phyloP scores from a whole-genome alignment of 2,329 filamentous ascomycete species.

The Metarhizium rileyi region DNA sequence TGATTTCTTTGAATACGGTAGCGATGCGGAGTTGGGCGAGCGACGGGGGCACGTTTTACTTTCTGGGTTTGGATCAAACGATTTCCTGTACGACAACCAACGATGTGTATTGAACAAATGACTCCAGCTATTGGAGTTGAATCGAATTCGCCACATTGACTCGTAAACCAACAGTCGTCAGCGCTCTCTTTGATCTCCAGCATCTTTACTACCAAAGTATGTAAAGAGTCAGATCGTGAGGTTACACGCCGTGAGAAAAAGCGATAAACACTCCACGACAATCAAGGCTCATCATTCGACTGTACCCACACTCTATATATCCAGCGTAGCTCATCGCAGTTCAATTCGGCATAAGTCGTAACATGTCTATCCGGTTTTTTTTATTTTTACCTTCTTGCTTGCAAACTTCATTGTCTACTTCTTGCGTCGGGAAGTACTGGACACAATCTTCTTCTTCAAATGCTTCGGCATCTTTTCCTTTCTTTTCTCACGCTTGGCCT shows the following conservation, averaged over 20 bases:
- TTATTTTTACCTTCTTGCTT: conserved; percentile 6
- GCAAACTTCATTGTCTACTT: conserved; percentile 33
- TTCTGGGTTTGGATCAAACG: background rate
- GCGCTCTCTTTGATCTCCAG: conserved; percentile 50
- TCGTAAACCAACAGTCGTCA: conserved; percentile 17
- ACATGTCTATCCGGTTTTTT: conserved; percentile 1
- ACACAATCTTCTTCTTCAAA: conserved; percentile 81
- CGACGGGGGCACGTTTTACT: background rate
- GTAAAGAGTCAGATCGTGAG: conserved; percentile 17
- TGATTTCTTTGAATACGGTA: background rate
- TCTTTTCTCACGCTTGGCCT: conserved; percentile 87
- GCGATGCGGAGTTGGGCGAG: background rate
- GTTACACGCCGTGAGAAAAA: conserved; percentile 24
- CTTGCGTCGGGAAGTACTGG: conserved; percentile 51
- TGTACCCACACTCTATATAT: background rate
- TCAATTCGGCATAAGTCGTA: background rate
- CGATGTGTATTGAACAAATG: background rate
- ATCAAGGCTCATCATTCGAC: conserved; percentile 41
- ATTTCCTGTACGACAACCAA: background rate
- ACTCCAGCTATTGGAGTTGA: background rate
- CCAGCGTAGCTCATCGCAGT: background rate
- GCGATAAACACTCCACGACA: conserved; percentile 24
- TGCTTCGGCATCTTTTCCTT: conserved; percentile 96
- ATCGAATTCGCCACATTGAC: background rate
- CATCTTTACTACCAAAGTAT: background rate